A percentile compares a stretch with the other conserved stretches of the same genome.
These are phyloP conservation scores for Pterothamnion heteromorphum DNA, from an alignment of 31 red algal species.

Conservation along the genomic window DNA sequence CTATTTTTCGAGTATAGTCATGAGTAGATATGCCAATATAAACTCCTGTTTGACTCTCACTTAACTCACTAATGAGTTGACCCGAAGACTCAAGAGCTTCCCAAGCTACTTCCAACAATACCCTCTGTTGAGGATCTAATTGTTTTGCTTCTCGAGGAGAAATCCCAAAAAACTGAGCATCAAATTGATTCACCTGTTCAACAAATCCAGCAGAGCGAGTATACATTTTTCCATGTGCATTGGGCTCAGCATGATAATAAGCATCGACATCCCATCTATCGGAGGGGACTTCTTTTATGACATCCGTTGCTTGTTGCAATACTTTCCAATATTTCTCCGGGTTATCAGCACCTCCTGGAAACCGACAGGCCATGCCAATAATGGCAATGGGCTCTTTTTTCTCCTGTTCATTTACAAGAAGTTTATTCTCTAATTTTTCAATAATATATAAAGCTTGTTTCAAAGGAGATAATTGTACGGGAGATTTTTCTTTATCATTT, in stretches of 20 bases:
- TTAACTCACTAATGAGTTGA: neutral
- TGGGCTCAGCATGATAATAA: neutral
- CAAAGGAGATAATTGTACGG: neutral
- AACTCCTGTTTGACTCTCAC: conserved; percentile 3
- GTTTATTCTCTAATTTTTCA: neutral
- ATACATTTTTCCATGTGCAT: neutral
- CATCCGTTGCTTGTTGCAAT: neutral
- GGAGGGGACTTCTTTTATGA: conserved; percentile 1
- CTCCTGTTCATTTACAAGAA: neutral
- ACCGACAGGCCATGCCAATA: conserved; percentile 23
- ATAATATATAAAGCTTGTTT: neutral
- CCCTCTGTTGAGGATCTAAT: conserved; percentile 15
- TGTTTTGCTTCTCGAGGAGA: neutral
- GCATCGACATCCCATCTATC: neutral
- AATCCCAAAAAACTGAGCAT: conserved; percentile 36
- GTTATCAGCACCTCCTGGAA: conserved; percentile 1
- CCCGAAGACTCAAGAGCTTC: conserved; percentile 18
- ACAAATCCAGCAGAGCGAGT: neutral
- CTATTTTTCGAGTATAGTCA: no score
- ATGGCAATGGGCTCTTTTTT: conserved; percentile 24
- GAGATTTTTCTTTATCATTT: neutral
- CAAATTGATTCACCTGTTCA: conserved; percentile 29
- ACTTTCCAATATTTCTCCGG: conserved; percentile 35
- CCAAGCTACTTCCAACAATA: conserved; percentile 24
- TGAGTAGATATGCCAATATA: neutral